phyloP scores from a whole-genome alignment of 208 protist genomes.

The Tritrichomonas musculus region DNA sequence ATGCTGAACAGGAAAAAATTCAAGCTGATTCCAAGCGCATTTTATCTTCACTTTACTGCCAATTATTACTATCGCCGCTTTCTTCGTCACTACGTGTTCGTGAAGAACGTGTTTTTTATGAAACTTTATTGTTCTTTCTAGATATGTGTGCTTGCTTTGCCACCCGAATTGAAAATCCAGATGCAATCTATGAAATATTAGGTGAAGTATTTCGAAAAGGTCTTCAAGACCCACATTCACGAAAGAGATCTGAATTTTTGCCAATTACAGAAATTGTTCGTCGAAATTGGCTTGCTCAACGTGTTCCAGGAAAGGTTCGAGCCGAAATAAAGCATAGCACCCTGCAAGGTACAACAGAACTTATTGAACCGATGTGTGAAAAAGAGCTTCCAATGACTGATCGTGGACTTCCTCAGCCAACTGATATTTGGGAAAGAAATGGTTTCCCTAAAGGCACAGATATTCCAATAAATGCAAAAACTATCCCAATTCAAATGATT shows the following conservation, averaged over 20 bases:
- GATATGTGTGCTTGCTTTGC: not conserved
- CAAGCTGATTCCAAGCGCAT: not conserved
- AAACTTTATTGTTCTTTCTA: slow-evolving; percentile 21
- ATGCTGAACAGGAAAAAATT: not conserved
- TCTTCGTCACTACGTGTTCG: not conserved
- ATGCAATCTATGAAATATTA: not conserved
- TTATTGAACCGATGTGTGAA: not conserved
- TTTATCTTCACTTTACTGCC: not conserved
- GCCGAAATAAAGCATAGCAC: not conserved
- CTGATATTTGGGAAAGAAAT: not conserved
- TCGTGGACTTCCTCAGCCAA: too few species aligned
- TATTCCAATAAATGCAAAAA: not conserved
- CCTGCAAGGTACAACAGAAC: not conserved
- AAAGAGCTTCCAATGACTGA: not conserved
- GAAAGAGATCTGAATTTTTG: not conserved
- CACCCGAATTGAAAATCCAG: not conserved
- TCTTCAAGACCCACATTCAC: not conserved
- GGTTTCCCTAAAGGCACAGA: not conserved
- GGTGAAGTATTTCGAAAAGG: not conserved
- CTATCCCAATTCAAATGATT: not conserved
- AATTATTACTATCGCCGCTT: not conserved
- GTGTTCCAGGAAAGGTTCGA: not conserved
- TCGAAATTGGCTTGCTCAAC: not conserved
- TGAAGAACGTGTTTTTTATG: slow-evolving; percentile 15
- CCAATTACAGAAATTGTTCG: slow-evolving; percentile 16